phyloP scores from a whole-genome alignment of 495 filamentous ascomycete species.

The Podospora pseudocomata region DNA sequence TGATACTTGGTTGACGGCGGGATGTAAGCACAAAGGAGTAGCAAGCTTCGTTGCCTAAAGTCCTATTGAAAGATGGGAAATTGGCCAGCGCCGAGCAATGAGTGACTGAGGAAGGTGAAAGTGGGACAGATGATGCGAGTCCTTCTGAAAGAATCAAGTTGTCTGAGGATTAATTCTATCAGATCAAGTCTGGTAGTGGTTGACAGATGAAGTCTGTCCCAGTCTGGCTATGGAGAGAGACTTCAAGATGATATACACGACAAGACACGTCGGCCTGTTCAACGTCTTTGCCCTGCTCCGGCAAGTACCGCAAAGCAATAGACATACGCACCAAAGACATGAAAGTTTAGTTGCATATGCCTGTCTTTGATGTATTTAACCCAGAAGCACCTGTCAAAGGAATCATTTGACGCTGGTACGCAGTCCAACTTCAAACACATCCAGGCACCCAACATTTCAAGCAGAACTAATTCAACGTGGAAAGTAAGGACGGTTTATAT shows the following conservation, averaged over 20 bases:
- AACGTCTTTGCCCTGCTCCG: not conserved
- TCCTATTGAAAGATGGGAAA: not conserved
- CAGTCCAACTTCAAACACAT: not conserved
- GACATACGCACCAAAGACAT: not conserved
- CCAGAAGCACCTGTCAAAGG: not conserved
- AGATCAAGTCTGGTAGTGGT: not conserved
- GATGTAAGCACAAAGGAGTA: not conserved
- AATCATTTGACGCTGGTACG: not conserved
- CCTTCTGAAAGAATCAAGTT: not conserved
- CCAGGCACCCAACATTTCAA: too few relatives aligned
- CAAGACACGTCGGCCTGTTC: not conserved
- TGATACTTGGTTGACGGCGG: not conserved
- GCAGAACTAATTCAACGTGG: too few relatives aligned
- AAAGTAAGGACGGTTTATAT: not conserved
- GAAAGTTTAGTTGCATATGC: not conserved
- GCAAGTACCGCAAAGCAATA: not conserved
- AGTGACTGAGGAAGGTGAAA: not conserved
- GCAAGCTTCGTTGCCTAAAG: too few relatives aligned
- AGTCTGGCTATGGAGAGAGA: not conserved
- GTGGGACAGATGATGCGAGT: not conserved
- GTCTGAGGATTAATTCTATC: not conserved
- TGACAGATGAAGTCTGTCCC: constrained; percentile 3
- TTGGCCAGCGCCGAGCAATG: not conserved
- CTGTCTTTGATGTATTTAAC: not conserved
- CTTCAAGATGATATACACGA: not conserved